Evolutionary conservation across 139 green algal genomes (phyloP).

Genomic region (Microglena sp.): DNA sequence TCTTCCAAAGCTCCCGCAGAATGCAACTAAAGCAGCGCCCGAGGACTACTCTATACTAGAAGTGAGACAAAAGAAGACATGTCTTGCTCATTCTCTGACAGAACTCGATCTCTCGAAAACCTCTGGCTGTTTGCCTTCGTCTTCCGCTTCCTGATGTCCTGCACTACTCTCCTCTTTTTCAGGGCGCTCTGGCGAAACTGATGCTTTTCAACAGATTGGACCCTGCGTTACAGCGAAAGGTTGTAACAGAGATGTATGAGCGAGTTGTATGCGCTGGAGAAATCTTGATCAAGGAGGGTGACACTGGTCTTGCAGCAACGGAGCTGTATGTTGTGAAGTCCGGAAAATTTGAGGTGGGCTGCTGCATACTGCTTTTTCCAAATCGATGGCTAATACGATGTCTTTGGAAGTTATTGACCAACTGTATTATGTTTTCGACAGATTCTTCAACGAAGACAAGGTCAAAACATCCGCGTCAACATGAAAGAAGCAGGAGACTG

Average conservation of each 20-base stretch:
- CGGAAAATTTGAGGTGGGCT: constrained; percentile 82
- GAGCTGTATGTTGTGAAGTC: constrained; percentile 91
- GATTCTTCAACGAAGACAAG: constrained; percentile 69
- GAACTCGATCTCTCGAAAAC: background rate
- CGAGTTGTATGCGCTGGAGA: constrained; percentile 50
- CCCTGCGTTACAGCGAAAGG: constrained; percentile 41
- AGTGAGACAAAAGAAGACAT: constrained; percentile 23
- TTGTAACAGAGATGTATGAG: constrained; percentile 65
- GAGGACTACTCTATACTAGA: constrained; percentile 65
- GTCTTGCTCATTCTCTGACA: background rate
- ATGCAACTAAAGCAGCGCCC: constrained; percentile 23
- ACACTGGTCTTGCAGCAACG: constrained; percentile 62
- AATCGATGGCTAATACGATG: background rate
- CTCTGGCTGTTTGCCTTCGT: background rate
- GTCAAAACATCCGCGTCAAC: constrained; percentile 82
- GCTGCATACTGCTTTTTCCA: background rate
- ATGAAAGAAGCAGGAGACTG: constrained; percentile 75
- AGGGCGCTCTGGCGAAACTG: constrained; percentile 52
- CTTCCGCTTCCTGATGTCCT: background rate
- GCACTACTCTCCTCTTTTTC: background rate
- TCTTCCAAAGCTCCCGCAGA: constrained; percentile 35
- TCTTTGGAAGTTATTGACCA: background rate
- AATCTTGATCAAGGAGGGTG: constrained; percentile 88
- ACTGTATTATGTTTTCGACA: constrained; percentile 7
- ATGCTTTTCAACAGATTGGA: constrained; percentile 78